phyloP scores from a whole-genome alignment of 2,329 filamentous ascomycete species.

The Phyllosticta capitalensis region DNA sequence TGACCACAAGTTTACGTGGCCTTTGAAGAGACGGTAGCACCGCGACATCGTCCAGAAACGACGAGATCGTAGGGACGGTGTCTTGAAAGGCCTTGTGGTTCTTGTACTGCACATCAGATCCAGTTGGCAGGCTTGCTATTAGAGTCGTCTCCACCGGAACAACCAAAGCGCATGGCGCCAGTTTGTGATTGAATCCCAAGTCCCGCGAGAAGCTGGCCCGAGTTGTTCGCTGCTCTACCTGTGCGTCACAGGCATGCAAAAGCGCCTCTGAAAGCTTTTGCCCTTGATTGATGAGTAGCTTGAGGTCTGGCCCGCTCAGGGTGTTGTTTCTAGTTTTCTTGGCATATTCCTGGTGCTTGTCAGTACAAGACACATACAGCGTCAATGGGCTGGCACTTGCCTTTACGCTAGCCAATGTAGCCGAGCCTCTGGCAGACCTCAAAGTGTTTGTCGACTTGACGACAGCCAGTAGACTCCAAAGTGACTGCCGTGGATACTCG shows the following conservation, averaged over 20 bases:
- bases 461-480: slow-evolving; percentile 86
- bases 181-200: slow-evolving; percentile 74
- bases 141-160: slow-evolving; percentile 82
- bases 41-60: slow-evolving; percentile 78
- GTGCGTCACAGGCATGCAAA: slow-evolving; percentile 68
- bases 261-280: slow-evolving; percentile 78
- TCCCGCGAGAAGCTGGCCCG: slow-evolving; percentile 68
- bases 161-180: slow-evolving; percentile 73
- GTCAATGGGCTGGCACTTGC: slow-evolving; percentile 19
- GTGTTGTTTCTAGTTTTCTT: slow-evolving; percentile 41
- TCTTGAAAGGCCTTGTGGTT: slow-evolving; percentile 76
- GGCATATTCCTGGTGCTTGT: slow-evolving; percentile 38
- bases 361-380: slow-evolving; percentile 12
- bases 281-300: slow-evolving; percentile 62
- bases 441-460: slow-evolving; percentile 71
- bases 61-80: slow-evolving; percentile 72
- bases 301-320: slow-evolving; percentile 48
- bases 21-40: slow-evolving; percentile 88
- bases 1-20: slow-evolving; percentile 77
- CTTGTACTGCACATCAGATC: slow-evolving; percentile 40
- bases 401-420: slow-evolving; percentile 32
- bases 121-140: slow-evolving; percentile 49
- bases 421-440: slow-evolving; percentile 46
- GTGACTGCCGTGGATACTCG: slow-evolving; percentile 77
- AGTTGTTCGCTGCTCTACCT: slow-evolving; percentile 60